A percentile compares a stretch with the other conserved stretches of the same genome.
These are phyloP conservation scores for Laburnicola sp. DNA, from an alignment of 2,329 filamentous ascomycete species.

Conservation along the genomic window DNA sequence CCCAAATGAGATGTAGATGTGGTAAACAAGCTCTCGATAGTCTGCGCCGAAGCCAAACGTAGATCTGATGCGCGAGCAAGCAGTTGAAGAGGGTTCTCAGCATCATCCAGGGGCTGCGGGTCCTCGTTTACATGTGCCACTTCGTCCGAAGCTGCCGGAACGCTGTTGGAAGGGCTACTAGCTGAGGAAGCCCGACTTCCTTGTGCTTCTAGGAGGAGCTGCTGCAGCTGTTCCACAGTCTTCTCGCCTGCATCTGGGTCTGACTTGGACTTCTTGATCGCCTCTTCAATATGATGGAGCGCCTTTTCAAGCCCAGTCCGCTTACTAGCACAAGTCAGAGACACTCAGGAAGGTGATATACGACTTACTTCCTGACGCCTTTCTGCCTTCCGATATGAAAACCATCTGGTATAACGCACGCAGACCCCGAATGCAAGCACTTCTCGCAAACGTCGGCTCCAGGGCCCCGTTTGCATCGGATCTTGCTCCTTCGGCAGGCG, in stretches of 20 bases:
- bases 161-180: slow-evolving; percentile 27
- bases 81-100: slow-evolving; percentile 73
- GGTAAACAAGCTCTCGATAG: slow-evolving; percentile 27
- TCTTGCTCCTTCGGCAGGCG: slow-evolving; percentile 68
- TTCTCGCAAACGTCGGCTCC: slow-evolving; percentile 61
- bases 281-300: slow-evolving; percentile 74
- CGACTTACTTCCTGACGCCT: slow-evolving; percentile 71
- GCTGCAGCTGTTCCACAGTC: slow-evolving; percentile 48
- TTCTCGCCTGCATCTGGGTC: slow-evolving; percentile 24
- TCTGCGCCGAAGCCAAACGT: slow-evolving; percentile 52
- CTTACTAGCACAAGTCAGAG: slow-evolving; percentile 56
- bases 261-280: slow-evolving; percentile 45
- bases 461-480: slow-evolving; percentile 64
- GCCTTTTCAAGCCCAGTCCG: slow-evolving; percentile 74
- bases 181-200: slow-evolving; percentile 16
- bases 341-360: not conserved
- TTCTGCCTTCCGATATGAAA: slow-evolving; percentile 75
- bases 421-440: slow-evolving; percentile 60
- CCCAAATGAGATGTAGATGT: slow-evolving; percentile 31
- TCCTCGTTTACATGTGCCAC: slow-evolving; percentile 35
- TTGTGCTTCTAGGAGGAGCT: slow-evolving; percentile 55
- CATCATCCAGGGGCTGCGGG: slow-evolving; percentile 66
- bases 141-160: slow-evolving; percentile 18
- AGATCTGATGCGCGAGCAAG: slow-evolving; percentile 73
- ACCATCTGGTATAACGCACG: slow-evolving; percentile 64